Percentiles rank a stretch among this genome's conserved stretches.
Evolutionary conservation across 192 early-diverging fungal genomes (phyloP).

Genomic region (Haplosporangium gracile): DNA sequence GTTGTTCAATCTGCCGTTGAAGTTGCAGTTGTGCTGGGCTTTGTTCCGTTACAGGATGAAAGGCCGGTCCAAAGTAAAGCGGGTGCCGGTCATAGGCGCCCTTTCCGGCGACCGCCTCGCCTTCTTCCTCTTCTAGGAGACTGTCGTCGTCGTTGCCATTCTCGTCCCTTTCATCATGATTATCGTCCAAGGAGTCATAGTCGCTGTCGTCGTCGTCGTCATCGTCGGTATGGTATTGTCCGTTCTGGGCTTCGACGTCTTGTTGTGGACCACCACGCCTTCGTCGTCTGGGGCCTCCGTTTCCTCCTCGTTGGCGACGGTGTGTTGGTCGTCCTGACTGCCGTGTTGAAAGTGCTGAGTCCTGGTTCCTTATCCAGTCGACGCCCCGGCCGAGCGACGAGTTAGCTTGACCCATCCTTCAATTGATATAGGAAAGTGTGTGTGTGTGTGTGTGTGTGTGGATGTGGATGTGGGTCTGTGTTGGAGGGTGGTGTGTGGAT

Average conservation of each 20-base stretch:
- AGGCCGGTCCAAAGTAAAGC: constrained; percentile 49
- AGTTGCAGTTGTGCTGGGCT: constrained; percentile 50
- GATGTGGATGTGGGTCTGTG: neutral
- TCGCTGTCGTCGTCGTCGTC: constrained; percentile 12
- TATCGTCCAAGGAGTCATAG: constrained; percentile 19
- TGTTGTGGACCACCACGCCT: constrained; percentile 15
- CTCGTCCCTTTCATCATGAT: neutral
- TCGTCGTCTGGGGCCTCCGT: neutral
- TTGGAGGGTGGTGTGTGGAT: neutral
- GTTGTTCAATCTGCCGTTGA: constrained; percentile 54
- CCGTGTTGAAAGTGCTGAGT: constrained; percentile 3
- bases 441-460: neutral
- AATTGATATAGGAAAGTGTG: neutral
- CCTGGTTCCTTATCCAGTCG: constrained; percentile 32
- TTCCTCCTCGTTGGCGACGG: neutral
- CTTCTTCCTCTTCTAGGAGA: constrained; percentile 8
- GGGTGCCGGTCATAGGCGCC: constrained; percentile 33
- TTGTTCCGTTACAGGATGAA: constrained; percentile 51
- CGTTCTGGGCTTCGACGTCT: constrained; percentile 26
- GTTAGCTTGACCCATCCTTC: constrained; percentile 42
- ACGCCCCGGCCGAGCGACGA: constrained; percentile 37
- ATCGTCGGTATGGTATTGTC: constrained; percentile 3
- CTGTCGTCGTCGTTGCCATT: constrained; percentile 33
- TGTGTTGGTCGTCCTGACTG: neutral
- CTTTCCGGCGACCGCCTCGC: neutral